Percentiles rank a stretch among this genome's conserved stretches.
Evolutionary conservation across 441 rosid genomes (phyloP).

Genomic region (Brassica hybrid): DNA sequence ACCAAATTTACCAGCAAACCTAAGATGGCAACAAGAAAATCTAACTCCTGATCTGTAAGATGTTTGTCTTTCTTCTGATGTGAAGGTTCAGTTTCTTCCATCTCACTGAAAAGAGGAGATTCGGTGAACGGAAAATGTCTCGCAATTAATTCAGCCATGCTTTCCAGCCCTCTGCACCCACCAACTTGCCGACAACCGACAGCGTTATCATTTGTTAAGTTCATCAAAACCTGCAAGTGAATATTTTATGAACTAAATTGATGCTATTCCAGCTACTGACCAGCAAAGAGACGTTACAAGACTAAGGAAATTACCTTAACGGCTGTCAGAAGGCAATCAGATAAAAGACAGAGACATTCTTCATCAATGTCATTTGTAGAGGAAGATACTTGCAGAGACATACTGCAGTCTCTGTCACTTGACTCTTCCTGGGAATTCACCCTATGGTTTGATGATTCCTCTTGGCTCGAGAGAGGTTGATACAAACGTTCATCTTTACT

Average conservation of each 20-base stretch:
- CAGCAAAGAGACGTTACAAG: not conserved
- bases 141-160: conserved; percentile 75
- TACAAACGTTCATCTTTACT: conserved; percentile 45
- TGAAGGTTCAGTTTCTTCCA: conserved; percentile 45
- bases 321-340: conserved; percentile 89
- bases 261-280: not conserved
- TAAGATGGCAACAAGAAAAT: conserved; percentile 92
- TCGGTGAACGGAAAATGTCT: conserved; percentile 79
- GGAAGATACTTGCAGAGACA: conserved; percentile 48
- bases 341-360: conserved; percentile 62
- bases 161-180: conserved; percentile 85
- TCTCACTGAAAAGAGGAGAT: conserved; percentile 45
- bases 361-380: conserved; percentile 48
- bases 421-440: conserved; percentile 46
- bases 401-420: conserved; percentile 44
- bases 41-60: conserved; percentile 86
- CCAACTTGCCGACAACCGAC: conserved; percentile 89
- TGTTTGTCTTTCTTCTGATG: conserved; percentile 52
- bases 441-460: conserved; percentile 54
- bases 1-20: conserved; percentile 95
- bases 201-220: conserved; percentile 88
- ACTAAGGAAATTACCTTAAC: conserved; percentile 38
- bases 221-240: conserved; percentile 82
- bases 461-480: conserved; percentile 49
- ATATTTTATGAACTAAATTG: not conserved